These are phyloP conservation scores for Boletus barrowsii DNA, from an alignment of 768 basidiomycete genomes.

Conservation along the genomic window DNA sequence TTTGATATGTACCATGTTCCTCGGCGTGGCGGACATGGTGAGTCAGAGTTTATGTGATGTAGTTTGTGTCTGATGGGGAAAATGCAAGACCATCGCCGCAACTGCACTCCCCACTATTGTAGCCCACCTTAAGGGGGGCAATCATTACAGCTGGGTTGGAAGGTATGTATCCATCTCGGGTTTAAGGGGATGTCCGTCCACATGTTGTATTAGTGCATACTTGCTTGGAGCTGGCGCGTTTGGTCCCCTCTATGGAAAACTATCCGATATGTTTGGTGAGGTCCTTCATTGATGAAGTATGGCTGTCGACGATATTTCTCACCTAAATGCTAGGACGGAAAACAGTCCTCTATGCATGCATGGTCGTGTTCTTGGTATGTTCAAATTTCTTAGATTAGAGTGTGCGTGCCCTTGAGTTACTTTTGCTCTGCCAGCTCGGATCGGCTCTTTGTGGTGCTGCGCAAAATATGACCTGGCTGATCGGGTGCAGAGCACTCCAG, in stretches of 20 bases:
- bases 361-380: constrained; percentile 62
- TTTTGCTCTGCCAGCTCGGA: constrained; percentile 47
- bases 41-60: not conserved
- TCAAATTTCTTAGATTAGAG: not conserved
- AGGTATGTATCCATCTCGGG: constrained; percentile 37
- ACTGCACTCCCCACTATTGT: constrained; percentile 74
- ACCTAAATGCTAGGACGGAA: constrained; percentile 49
- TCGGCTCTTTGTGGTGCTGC: constrained; percentile 82
- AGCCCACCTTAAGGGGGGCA: constrained; percentile 54
- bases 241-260: constrained; percentile 72
- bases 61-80: not conserved
- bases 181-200: not conserved
- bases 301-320: not conserved
- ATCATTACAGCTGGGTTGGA: constrained; percentile 69
- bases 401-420: not conserved
- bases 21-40: constrained; percentile 57
- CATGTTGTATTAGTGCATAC: constrained; percentile 51
- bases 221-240: constrained; percentile 64
- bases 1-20: constrained; percentile 24
- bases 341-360: constrained; percentile 62
- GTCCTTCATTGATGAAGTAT: too few relatives aligned
- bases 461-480: constrained; percentile 74
- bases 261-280: constrained; percentile 53
- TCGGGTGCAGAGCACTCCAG: constrained; percentile 74
- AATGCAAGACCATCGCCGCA: constrained; percentile 54